Conservation (phyloP, 2,329 filamentous ascomycete species). For the Leptoxyphium fumago region DNA sequence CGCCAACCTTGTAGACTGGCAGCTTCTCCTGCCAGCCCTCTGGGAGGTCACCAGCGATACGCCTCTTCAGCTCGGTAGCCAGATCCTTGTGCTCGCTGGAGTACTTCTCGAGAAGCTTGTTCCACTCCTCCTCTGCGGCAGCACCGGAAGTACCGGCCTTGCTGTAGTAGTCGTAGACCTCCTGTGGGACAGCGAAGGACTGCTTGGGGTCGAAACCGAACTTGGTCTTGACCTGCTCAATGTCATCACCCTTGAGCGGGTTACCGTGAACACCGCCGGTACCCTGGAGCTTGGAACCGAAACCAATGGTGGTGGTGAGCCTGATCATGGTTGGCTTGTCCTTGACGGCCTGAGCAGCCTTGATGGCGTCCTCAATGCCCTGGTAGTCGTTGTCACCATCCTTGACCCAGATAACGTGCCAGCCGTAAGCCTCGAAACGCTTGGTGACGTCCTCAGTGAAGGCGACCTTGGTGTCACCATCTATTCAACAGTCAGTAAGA, state of each 20-base stretch:
- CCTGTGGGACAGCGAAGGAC: slow-evolving; percentile 82
- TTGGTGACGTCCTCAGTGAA: slow-evolving; percentile 95
- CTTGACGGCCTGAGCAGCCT: slow-evolving; percentile 70
- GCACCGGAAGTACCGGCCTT: slow-evolving; percentile 77
- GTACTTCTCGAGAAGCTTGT: slow-evolving; percentile 83
- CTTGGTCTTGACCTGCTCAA: slow-evolving; percentile 82
- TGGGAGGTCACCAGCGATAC: slow-evolving; percentile 69
- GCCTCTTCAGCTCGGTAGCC: slow-evolving; percentile 66
- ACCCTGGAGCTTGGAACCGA: slow-evolving; percentile 81
- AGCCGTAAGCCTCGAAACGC: slow-evolving; percentile 94
- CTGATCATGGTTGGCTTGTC: slow-evolving; percentile 97
- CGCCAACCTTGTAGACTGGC: slow-evolving; percentile 75
- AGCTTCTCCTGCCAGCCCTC: slow-evolving; percentile 93
- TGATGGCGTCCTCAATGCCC: slow-evolving; percentile 76
- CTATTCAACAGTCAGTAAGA: slow-evolving; percentile 25
- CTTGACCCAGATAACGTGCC: slow-evolving; percentile 73
- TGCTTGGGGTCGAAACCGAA: slow-evolving; percentile 94
- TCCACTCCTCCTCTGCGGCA: slow-evolving; percentile 87
- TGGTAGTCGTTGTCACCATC: slow-evolving; percentile 83
- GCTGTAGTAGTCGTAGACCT: slow-evolving; percentile 83
- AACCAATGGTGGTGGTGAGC: slow-evolving; percentile 94
- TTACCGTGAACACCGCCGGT: slow-evolving; percentile 94
- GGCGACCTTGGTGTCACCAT: slow-evolving; percentile 87
- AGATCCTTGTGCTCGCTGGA: slow-evolving; percentile 60
- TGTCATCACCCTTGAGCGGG: slow-evolving; percentile 86